These are phyloP conservation scores for Melastoma malabathricum DNA, from an alignment of 345 rosid species.

Conservation along the genomic window DNA sequence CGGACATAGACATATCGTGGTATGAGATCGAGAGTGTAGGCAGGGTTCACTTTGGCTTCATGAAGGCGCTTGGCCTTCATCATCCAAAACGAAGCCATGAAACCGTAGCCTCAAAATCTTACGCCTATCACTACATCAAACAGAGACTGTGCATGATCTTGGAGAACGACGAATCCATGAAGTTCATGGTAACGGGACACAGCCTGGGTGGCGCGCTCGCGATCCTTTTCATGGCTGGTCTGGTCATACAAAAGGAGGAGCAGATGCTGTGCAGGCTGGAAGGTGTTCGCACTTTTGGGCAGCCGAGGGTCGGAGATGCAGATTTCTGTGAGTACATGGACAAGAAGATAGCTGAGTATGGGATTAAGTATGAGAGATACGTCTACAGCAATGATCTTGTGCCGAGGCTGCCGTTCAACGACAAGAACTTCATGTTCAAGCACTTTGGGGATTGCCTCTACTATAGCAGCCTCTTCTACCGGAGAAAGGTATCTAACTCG, in stretches of 20 bases:
- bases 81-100: too few species aligned
- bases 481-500: slow-evolving; percentile 23
- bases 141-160: slow-evolving; percentile 20
- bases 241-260: slow-evolving; percentile 35
- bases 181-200: slow-evolving; percentile 53
- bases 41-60: slow-evolving; percentile 46
- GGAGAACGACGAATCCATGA: slow-evolving; percentile 15
- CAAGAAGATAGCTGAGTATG: slow-evolving; percentile 12
- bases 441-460: slow-evolving; percentile 55
- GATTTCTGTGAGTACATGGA: slow-evolving; percentile 37
- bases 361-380: slow-evolving; percentile 36
- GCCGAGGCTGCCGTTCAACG: slow-evolving; percentile 46
- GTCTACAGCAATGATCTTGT: slow-evolving; percentile 48
- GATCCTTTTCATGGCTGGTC: slow-evolving; percentile 30
- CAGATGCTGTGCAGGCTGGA: slow-evolving; percentile 31
- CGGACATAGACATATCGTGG: slow-evolving; percentile 34
- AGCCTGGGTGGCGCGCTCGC: slow-evolving; percentile 64
- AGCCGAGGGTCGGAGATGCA: slow-evolving; percentile 57
- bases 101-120: slow-evolving; percentile 1
- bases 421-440: slow-evolving; percentile 30
- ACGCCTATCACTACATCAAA: slow-evolving; percentile 47
- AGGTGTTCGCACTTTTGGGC: slow-evolving; percentile 65
- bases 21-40: slow-evolving; percentile 22
- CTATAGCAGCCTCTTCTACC: slow-evolving; percentile 35
- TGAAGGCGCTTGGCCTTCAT: slow-evolving; percentile 47